Evolutionary conservation across 768 basidiomycete species (phyloP).

Genomic region (Mycena floridula): DNA sequence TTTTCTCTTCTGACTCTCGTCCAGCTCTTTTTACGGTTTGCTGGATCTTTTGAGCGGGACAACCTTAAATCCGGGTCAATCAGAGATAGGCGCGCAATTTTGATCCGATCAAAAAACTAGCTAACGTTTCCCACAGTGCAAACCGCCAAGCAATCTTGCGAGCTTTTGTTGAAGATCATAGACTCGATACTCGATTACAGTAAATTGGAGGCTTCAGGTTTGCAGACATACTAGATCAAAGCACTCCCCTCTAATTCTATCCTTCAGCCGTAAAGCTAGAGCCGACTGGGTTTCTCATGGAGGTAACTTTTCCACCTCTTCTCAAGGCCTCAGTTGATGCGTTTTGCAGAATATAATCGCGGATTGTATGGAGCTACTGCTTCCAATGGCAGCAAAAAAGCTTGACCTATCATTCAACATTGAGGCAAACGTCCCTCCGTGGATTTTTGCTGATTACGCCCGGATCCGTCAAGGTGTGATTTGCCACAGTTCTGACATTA

Average conservation of each 20-base stretch:
- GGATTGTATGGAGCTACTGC: conserved; percentile 74
- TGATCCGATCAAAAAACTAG: neutral
- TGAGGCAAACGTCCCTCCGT: conserved; percentile 57
- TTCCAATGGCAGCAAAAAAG: conserved; percentile 72
- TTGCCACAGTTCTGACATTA: neutral
- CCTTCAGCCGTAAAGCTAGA: conserved; percentile 61
- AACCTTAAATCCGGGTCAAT: conserved; percentile 61
- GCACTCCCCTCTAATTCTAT: conserved; percentile 5
- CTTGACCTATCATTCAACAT: conserved; percentile 71
- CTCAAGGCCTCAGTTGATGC: neutral
- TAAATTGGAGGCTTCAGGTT: conserved; percentile 71
- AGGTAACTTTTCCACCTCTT: conserved; percentile 29
- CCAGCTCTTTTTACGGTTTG: conserved; percentile 69
- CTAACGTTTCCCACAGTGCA: conserved; percentile 37
- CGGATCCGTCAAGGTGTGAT: conserved; percentile 62
- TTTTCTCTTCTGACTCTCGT: conserved; percentile 1
- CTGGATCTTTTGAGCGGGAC: conserved; percentile 70
- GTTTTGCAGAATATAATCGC: conserved; percentile 52
- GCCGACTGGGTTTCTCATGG: conserved; percentile 57
- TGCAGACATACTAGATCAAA: neutral
- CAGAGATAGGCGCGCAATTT: conserved; percentile 50
- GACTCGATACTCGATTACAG: conserved; percentile 77
- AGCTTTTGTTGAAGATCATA: conserved; percentile 73
- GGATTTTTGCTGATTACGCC: conserved; percentile 70
- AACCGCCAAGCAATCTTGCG: conserved; percentile 76